Evolutionary conservation across 1,284 basidiomycete species (phyloP).

Genomic region (Trichosporon faecale): DNA sequence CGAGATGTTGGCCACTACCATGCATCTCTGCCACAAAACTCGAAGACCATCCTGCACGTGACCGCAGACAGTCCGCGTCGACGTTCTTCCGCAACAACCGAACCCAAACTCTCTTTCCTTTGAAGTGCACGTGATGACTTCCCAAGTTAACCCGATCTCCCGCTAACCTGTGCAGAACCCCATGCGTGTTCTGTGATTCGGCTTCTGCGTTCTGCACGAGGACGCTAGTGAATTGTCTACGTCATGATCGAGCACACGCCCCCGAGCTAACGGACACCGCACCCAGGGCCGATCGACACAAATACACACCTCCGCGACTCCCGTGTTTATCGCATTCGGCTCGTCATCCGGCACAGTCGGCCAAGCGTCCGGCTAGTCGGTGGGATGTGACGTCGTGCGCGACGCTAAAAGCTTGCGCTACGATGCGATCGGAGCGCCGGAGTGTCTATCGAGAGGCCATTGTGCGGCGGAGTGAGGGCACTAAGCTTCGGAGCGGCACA

Average conservation of each 20-base stretch:
- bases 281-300: background rate
- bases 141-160: no score
- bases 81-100: background rate
- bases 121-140: background rate
- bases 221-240: background rate
- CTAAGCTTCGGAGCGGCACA: background rate
- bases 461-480: background rate
- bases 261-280: background rate
- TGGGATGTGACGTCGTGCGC: background rate
- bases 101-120: background rate
- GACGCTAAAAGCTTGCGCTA: background rate
- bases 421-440: background rate
- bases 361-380: background rate
- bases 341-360: background rate
- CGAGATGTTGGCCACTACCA: no score
- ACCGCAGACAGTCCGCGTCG: no score
- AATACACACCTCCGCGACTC: background rate
- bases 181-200: background rate
- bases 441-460: background rate
- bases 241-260: background rate
- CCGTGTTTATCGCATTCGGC: background rate
- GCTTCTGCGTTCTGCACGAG: background rate
- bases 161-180: background rate
- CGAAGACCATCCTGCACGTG: background rate
- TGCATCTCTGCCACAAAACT: no score